Evolutionary conservation across 2,329 filamentous ascomycete genomes (phyloP), one percentile per base, ranked within the genome.

Genomic region (Ophiosphaerella narmari): DNA sequence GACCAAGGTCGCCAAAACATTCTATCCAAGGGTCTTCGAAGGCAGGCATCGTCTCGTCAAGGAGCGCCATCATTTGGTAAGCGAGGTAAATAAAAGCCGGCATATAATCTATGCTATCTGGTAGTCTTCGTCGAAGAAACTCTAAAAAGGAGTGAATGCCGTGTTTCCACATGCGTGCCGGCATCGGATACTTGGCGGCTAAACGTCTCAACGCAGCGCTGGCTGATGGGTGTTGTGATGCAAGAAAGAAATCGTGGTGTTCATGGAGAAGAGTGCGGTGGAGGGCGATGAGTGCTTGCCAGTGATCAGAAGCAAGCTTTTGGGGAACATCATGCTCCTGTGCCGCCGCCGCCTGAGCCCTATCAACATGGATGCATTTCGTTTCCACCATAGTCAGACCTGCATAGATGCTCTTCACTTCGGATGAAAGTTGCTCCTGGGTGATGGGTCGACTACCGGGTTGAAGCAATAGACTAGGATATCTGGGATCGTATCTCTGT

Each of bases 21-120:
- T 97, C 93, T 7, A 96, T 90, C 93, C 93, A 97, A 0, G 90
- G 96, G 49, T 94, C 89, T 44, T 89, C 83, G 58, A 96, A 97
- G 0, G 83, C 80, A 0, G 89, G 86, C 0, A 96, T 90, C 0
- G 90, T 96, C 63, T 97, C 93, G 51, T 91, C 89, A 0, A 97
- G 74, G 0, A 97, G 73, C 0, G 89, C 88, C 82, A 97, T 90
- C 85, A 96, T 95, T 2, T 88, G 88, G 57, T 97, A 97, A 0
- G 91, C 88, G 13, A 93, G 74, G 54, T 95, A 95, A 0, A 97
- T 91, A 47, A 96, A 97, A 0, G 86, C 86, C 0, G 96, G 76
- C 91, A 97, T 97, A 48, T 95, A 89, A 43, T 97, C 92, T 1
- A 91, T 75, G 1, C 89, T 91, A 0, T 80, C 80, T 0, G 92